Evolutionary conservation across 352 stramenopile species (phyloP).

Genomic region (Phytopythium vexans): DNA sequence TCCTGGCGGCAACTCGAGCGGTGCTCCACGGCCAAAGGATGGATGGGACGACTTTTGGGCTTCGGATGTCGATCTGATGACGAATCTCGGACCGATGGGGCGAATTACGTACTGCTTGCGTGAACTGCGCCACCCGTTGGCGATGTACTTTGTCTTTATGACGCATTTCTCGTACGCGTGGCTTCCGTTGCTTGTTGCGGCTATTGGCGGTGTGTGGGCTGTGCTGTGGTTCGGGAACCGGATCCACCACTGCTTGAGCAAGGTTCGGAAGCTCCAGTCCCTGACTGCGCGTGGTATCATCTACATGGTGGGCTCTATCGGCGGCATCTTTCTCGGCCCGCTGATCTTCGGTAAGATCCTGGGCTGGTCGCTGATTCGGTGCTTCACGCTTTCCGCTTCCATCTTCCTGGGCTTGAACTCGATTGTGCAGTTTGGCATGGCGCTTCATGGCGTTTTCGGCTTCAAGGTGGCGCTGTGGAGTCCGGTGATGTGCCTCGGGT

Average conservation of each 20-base stretch:
- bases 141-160: slow-evolving; percentile 83
- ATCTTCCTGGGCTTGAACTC: slow-evolving; percentile 70
- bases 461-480: slow-evolving; percentile 66
- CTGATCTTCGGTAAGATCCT: slow-evolving; percentile 51
- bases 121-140: slow-evolving; percentile 72
- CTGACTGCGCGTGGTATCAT: slow-evolving; percentile 57
- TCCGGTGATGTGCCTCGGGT: slow-evolving; percentile 69
- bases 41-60: slow-evolving; percentile 76
- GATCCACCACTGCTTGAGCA: slow-evolving; percentile 42
- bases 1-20: slow-evolving; percentile 27
- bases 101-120: slow-evolving; percentile 75
- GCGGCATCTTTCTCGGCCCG: slow-evolving; percentile 46
- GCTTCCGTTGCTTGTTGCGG: slow-evolving; percentile 43
- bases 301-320: slow-evolving; percentile 73
- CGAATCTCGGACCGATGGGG: slow-evolving; percentile 58
- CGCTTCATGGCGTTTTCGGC: slow-evolving; percentile 61
- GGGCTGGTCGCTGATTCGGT: slow-evolving; percentile 60
- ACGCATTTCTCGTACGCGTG: slow-evolving; percentile 55
- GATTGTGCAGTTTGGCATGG: slow-evolving; percentile 69
- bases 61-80: slow-evolving; percentile 68
- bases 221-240: slow-evolving; percentile 56
- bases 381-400: slow-evolving; percentile 61
- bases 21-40: slow-evolving; percentile 50
- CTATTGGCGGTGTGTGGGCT: slow-evolving; percentile 44
- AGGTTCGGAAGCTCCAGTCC: slow-evolving; percentile 56